Conservation (phyloP, 495 filamentous ascomycete genomes). For the Penicillium bovifimosum region DNA sequence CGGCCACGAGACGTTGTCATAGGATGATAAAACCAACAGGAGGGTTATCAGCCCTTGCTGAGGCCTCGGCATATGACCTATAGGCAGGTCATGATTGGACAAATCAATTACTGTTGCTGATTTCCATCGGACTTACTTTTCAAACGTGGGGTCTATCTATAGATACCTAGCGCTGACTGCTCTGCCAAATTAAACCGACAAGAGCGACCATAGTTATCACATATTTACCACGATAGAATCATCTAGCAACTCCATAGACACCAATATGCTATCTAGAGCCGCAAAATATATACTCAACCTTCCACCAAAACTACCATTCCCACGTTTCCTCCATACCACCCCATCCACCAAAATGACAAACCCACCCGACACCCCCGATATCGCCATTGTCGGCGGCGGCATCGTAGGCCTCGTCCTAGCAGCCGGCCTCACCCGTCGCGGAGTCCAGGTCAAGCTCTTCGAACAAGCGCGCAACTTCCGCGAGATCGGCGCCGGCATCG, state of each 20-base stretch:
- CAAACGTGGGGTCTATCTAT: background rate
- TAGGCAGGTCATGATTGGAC: no score
- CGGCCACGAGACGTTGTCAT: no score
- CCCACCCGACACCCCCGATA: background rate
- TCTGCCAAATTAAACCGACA: background rate
- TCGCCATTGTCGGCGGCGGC: conserved; percentile 23
- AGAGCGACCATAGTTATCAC: background rate
- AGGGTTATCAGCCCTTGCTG: no score
- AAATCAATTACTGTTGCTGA: no score
- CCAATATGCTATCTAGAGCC: no score
- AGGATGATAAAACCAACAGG: no score
- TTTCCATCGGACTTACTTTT: background rate
- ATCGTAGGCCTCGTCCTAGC: conserved; percentile 28
- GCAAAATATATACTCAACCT: no score
- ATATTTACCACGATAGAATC: background rate
- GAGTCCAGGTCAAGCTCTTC: conserved; percentile 42
- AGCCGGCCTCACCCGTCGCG: conserved; percentile 22
- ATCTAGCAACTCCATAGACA: no score
- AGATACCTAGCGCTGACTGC: background rate
- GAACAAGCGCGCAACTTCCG: conserved; percentile 40
- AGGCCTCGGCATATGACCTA: no score
- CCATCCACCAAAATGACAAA: background rate
- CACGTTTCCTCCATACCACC: no score
- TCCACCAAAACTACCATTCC: no score
- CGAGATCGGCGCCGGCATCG: conserved; percentile 36